phyloP scores from a whole-genome alignment of 192 early-diverging fungal species.

The Hyaloraphidium curvatum region DNA sequence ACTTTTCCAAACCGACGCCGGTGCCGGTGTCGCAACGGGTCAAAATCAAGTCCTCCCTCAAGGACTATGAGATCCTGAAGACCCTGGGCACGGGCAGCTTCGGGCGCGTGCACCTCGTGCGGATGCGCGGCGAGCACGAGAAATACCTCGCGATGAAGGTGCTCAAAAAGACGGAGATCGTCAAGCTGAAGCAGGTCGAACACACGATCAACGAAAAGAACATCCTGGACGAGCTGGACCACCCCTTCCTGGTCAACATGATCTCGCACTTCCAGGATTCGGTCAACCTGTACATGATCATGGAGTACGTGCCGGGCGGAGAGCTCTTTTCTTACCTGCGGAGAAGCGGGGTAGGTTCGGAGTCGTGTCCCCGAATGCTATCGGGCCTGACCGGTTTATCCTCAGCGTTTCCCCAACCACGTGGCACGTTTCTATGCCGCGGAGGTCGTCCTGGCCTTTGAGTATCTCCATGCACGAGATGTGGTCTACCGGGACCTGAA shows the following conservation, averaged over 20 bases:
- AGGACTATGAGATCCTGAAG: conserved; percentile 63
- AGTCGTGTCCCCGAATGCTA: not conserved
- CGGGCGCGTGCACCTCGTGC: conserved; percentile 85
- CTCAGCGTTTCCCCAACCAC: conserved; percentile 64
- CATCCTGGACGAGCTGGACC: conserved; percentile 69
- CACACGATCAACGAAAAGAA: conserved; percentile 94
- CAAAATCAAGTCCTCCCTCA: conserved; percentile 22
- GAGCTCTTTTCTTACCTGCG: conserved; percentile 64
- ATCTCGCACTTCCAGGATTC: conserved; percentile 89
- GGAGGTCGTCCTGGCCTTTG: conserved; percentile 72
- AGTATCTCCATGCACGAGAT: conserved; percentile 67
- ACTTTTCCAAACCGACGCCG: too few relatives aligned
- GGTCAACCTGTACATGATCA: conserved; percentile 77
- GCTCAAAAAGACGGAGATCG: conserved; percentile 79
- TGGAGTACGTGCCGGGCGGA: conserved; percentile 91
- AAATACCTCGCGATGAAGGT: conserved; percentile 96
- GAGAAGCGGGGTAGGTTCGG: conserved; percentile 48
- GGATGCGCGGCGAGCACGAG: too few relatives aligned
- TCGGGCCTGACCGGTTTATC: not conserved
- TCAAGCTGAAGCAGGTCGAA: conserved; percentile 89
- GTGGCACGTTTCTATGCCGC: conserved; percentile 79
- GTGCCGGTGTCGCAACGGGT: not conserved
- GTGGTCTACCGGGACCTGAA: conserved; percentile 87
- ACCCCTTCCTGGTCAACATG: conserved; percentile 83
- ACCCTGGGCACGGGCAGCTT: conserved; percentile 94